Evolutionary conservation across 1,139 yeast species (phyloP), one percentile per base, ranked within the genome.

Genomic region (Sugiyamaella castrensis): DNA sequence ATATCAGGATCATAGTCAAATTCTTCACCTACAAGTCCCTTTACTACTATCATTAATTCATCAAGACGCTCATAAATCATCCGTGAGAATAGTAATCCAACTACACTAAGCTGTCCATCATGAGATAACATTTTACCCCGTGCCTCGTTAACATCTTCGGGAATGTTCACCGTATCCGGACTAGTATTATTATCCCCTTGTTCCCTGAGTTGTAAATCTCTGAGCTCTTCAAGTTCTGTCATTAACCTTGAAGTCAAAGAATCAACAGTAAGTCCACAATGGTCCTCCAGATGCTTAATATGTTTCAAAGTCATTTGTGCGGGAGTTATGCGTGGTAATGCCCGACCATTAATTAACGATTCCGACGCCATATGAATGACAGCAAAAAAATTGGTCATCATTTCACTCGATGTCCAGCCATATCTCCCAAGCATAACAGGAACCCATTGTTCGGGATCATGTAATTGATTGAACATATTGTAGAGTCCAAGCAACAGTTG

Each of bases 1-100:
- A 36, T 31, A 8, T 37, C 47, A 11, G 47, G 47, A 37, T 59
- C 58, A 13, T 52, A 52, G 36, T 58, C 57, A 53, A 54, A 64
- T 48, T 59, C 61, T 42, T 64, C 68, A 8, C 68, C 68, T 4
- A 63, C 67, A 33, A 64, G 52, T 7, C 58, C 58, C 54, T 64
- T 64, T 34, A 61, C 57, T 36, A 56, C 52, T 36, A 59, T 37
- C 52, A 63, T 52, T 27, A 64, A 40, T 31, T 57, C 58, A 38
- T 64, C 68, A 34, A 63, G 46, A 13, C 63, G 51, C 37, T 57
- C 57, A 39, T 63, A 61, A 29, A 64, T 61, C 52, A 61, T 51
- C 30, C 57, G 56, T 11, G 58, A 50, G 29, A 64, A 40, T 11
- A 59, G 45, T 5, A 62, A 51, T 11, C 58, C 66, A 7, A 61